A percentile compares a stretch with the other conserved stretches of the same genome.
Conservation (phyloP, 148 eudicot species). For the Diospyros kaki region DNA sequence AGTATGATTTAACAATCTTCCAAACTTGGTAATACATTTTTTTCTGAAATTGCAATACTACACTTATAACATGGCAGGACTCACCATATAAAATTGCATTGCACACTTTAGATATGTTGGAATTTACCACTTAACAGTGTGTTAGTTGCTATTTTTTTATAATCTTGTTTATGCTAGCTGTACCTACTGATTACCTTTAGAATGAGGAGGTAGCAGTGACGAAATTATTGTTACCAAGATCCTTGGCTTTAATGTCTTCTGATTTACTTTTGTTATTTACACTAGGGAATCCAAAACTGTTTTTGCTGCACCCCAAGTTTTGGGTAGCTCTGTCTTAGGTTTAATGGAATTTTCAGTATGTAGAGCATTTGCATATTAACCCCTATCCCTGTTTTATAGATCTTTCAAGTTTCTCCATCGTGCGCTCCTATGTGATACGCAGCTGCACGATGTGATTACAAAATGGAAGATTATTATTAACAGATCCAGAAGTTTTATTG, state of each 20-base stretch:
- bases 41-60: not conserved
- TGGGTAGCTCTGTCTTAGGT: not conserved
- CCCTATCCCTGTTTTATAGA: not conserved
- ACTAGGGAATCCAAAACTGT: not conserved
- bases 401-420: not conserved
- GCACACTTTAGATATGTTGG: not conserved
- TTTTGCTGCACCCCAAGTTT: not conserved
- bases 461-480: not conserved
- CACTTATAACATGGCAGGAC: not conserved
- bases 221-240: not conserved
- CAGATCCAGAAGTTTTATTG: no score
- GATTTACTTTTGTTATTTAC: not conserved
- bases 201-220: not conserved
- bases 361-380: not conserved
- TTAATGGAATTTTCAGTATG: not conserved
- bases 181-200: not conserved
- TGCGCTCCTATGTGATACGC: not conserved
- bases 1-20: not conserved
- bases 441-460: not conserved
- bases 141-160: not conserved
- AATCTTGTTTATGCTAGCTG: not conserved
- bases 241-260: not conserved
- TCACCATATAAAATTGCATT: no score
- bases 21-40: not conserved
- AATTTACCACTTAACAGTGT: not conserved